Conservation (phyloP, 108 stramenopile species). For the Nannochloropsis oceanica region DNA sequence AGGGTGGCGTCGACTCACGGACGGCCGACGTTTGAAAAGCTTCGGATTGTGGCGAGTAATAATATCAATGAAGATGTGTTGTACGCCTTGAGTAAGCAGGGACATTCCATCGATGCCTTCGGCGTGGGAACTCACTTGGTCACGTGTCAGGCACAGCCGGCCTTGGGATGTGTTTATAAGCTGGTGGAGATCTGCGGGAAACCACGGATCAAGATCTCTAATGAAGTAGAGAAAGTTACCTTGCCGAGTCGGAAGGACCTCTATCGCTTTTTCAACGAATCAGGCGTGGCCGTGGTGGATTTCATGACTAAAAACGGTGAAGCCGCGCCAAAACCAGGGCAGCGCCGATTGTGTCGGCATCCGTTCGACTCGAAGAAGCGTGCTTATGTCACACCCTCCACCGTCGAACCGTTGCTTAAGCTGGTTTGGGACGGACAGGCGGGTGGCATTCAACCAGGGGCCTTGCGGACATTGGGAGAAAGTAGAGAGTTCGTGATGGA, state of each 20-base stretch:
- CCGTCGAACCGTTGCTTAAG: slow-evolving; percentile 54
- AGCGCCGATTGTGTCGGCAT: slow-evolving; percentile 62
- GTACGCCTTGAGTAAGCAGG: slow-evolving; percentile 51
- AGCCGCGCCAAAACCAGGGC: slow-evolving; percentile 44
- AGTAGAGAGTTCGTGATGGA: neutral
- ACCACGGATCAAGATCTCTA: slow-evolving; percentile 80
- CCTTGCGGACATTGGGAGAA: slow-evolving; percentile 6
- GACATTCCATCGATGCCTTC: slow-evolving; percentile 80
- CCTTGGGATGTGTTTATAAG: slow-evolving; percentile 96
- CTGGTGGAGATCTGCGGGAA: slow-evolving; percentile 57
- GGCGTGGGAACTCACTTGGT: slow-evolving; percentile 97
- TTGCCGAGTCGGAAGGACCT: slow-evolving; percentile 43
- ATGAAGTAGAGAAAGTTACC: slow-evolving; percentile 56
- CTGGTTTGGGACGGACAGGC: slow-evolving; percentile 63
- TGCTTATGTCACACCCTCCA: slow-evolving; percentile 55
- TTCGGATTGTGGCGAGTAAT: slow-evolving; percentile 83
- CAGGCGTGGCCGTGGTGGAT: slow-evolving; percentile 63
- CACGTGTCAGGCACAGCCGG: slow-evolving; percentile 95
- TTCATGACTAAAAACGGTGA: slow-evolving; percentile 50
- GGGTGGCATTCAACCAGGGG: slow-evolving; percentile 19
- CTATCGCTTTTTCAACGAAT: slow-evolving; percentile 68
- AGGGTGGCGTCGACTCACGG: neutral
- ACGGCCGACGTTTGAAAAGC: slow-evolving; percentile 43
- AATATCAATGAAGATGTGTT: slow-evolving; percentile 88
- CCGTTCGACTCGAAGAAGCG: slow-evolving; percentile 70